Evolutionary conservation across 2,329 filamentous ascomycete genomes (phyloP), one percentile per base, ranked within the genome.

Genomic region (Seiridium unicorne): DNA sequence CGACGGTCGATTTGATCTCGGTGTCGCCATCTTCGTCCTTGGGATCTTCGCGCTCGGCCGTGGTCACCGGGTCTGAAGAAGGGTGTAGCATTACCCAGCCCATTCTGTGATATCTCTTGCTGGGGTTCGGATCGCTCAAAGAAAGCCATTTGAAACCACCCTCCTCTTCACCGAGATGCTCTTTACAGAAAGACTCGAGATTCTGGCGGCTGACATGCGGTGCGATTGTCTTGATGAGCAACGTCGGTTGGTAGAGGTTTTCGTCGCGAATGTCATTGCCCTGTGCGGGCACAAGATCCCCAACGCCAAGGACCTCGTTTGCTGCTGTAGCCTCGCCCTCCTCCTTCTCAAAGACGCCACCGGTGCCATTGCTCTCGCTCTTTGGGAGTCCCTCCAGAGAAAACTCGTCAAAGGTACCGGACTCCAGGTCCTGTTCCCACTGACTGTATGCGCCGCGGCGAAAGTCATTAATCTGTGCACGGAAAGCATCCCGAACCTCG

Each of bases 31-130:
- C 84, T 49, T 90, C 89, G 54, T 92, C 89, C 64, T 90, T 87
- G 10, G 85, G 84, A 66, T 95, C 90, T n/a, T 85, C 82, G 62
- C 89, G 84, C 66, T 96, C 91, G 61, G 88, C 79, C 10, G 87
- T 82, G 51, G 84, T 80, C 5, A 83, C 77, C 31, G 84, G 81
- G 59, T 96, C 91, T 1, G 89, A 82, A 11, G 87, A 87, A 13
- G 92, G 90, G 69, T 98, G 90, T 8, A 99, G 83, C 84, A 98
- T 95, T 62, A 99, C 96, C 94, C 96, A 99, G 31, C 95, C 95
- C 74, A 99, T 98, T 31, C 95, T 89, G 72, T 99, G 95, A 70
- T 93, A 99, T 64, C 96, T 90, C 78, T 99, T 99, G 69, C 92
- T 90, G 1, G 95, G 95, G 71, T 99, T 99, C 0, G 95, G 95